Percentiles rank a stretch among this genome's conserved stretches.
Conservation (phyloP, 306 rosid species). For the Prinsepia uniflora region DNA sequence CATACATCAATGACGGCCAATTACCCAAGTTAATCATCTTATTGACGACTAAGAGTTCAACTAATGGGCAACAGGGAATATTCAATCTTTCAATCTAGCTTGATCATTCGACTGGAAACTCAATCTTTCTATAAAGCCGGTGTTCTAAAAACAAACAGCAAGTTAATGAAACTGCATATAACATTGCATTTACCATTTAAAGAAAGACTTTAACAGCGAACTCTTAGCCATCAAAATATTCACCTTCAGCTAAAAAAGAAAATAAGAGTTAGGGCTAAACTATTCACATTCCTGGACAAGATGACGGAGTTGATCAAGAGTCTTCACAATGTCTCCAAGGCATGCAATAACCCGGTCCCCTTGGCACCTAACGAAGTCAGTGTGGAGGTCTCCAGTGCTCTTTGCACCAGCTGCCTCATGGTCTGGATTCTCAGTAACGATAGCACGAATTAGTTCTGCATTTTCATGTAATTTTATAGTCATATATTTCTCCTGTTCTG, state of each 20-base stretch:
- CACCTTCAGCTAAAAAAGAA: background rate
- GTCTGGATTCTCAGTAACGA: conserved; percentile 34
- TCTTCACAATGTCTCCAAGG: conserved; percentile 36
- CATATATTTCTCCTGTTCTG: conserved; percentile 30
- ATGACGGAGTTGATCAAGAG: conserved; percentile 35
- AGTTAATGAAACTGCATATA: background rate
- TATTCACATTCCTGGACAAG: conserved; percentile 27
- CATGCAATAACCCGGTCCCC: conserved; percentile 45
- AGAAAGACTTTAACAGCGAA: background rate
- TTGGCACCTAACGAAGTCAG: conserved; percentile 29
- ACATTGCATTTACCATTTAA: conserved; percentile 5
- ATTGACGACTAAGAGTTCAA: background rate
- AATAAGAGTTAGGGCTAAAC: background rate
- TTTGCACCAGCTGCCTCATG: conserved; percentile 16
- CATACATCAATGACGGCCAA: background rate
- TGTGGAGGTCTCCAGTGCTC: conserved; percentile 17
- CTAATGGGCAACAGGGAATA: background rate
- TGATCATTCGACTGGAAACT: background rate
- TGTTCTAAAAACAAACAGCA: background rate
- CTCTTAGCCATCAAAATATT: background rate
- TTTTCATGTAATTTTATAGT: conserved; percentile 32
- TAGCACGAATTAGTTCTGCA: conserved; percentile 34
- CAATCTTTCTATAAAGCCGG: background rate
- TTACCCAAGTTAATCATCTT: background rate
- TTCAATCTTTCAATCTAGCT: background rate